These are phyloP conservation scores for Chimonanthus praecox DNA, from an alignment of 164 flowering plant species.

Conservation along the genomic window DNA sequence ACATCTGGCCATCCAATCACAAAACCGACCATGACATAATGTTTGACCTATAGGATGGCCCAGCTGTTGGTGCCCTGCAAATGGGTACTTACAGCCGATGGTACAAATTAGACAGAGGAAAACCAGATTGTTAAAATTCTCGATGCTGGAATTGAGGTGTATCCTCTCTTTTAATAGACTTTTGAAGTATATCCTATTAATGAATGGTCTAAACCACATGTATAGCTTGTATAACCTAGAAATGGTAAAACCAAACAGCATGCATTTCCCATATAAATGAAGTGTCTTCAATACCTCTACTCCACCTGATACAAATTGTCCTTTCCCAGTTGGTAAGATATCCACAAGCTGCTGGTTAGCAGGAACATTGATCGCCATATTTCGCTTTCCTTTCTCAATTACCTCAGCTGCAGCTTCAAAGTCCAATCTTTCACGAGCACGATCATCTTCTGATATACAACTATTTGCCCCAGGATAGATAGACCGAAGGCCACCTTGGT, in stretches of 20 bases:
- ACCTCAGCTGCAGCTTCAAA: slow-evolving; percentile 96
- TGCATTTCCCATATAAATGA: background rate
- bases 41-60: background rate
- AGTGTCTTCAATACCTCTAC: slow-evolving; percentile 33
- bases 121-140: background rate
- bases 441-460: slow-evolving; percentile 77
- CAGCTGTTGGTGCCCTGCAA: background rate
- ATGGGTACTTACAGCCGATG: background rate
- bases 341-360: slow-evolving; percentile 33
- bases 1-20: background rate
- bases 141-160: background rate
- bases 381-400: slow-evolving; percentile 49
- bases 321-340: slow-evolving; percentile 30
- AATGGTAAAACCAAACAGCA: background rate
- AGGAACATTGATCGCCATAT: slow-evolving; percentile 21
- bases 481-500: slow-evolving; percentile 84
- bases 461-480: slow-evolving; percentile 51
- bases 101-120: background rate
- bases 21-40: background rate
- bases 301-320: slow-evolving; percentile 74
- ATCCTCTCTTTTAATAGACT: background rate
- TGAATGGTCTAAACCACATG: no score
- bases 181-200: no score
- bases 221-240: no score
- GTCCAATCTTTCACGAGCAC: slow-evolving; percentile 93